phyloP scores from a whole-genome alignment of 805 yeast species.

The Citeromyces matritensis region DNA sequence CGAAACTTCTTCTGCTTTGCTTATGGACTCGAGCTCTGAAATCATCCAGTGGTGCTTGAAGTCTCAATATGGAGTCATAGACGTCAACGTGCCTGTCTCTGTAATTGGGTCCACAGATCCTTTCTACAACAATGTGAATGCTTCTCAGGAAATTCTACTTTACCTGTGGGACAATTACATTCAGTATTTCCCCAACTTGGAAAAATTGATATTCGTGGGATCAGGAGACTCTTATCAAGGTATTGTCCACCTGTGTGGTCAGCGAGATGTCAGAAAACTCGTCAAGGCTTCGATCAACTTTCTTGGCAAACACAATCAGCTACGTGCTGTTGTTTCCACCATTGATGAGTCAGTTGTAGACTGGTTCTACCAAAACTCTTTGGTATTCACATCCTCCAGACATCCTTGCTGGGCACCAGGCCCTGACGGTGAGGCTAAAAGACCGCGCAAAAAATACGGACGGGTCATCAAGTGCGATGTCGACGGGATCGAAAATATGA shows the following conservation, averaged over 20 bases:
- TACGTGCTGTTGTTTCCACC: conserved; percentile 70
- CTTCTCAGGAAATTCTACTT: conserved; percentile 63
- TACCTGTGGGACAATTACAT: conserved; percentile 88
- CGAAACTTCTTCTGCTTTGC: conserved; percentile 55
- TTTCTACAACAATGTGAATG: conserved; percentile 43
- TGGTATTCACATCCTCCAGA: conserved; percentile 59
- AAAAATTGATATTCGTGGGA: conserved; percentile 68
- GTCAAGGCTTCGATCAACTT: conserved; percentile 62
- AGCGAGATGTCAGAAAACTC: conserved; percentile 47
- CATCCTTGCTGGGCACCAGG: conserved; percentile 69
- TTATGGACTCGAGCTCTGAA: conserved; percentile 60
- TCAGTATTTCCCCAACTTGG: conserved; percentile 49
- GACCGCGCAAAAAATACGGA: conserved; percentile 85
- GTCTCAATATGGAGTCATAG: conserved; percentile 63
- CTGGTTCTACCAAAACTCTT: conserved; percentile 81
- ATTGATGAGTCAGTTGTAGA: conserved; percentile 83
- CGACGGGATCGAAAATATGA: conserved; percentile 63
- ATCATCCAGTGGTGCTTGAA: conserved; percentile 53
- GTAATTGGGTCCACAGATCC: conserved; percentile 28
- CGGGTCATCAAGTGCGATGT: conserved; percentile 63
- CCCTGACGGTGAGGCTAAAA: conserved; percentile 24
- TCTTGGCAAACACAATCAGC: conserved; percentile 48
- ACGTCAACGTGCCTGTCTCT: conserved; percentile 62
- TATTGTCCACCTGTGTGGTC: conserved; percentile 76
- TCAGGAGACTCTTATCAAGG: conserved; percentile 85